phyloP scores from a whole-genome alignment of 805 yeast genomes.

The Nakazawaea populi region DNA sequence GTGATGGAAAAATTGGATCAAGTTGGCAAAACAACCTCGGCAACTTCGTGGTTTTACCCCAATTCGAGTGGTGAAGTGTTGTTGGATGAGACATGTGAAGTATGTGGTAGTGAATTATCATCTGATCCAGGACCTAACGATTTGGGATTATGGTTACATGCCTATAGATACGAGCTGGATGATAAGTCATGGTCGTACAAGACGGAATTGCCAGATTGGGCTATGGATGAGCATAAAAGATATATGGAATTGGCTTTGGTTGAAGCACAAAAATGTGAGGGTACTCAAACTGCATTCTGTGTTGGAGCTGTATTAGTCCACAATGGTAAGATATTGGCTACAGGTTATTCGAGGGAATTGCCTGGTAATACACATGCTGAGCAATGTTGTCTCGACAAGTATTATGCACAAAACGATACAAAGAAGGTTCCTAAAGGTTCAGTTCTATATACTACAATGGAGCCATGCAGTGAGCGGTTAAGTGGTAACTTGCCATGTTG shows the following conservation, averaged over 20 bases:
- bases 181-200: constrained; percentile 62
- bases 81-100: constrained; percentile 51
- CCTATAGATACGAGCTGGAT: constrained; percentile 64
- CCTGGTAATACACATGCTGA: constrained; percentile 98
- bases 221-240: constrained; percentile 46
- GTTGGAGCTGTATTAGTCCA: constrained; percentile 87
- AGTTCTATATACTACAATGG: constrained; percentile 92
- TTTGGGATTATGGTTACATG: constrained; percentile 86
- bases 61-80: constrained; percentile 61
- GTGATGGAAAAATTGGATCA: constrained; percentile 47
- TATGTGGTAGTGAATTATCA: constrained; percentile 66
- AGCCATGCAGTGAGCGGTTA: constrained; percentile 84
- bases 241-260: constrained; percentile 74
- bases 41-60: constrained; percentile 64
- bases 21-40: constrained; percentile 65
- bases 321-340: constrained; percentile 60
- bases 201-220: constrained; percentile 83
- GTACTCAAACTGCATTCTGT: constrained; percentile 79
- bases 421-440: constrained; percentile 63
- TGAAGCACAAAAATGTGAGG: constrained; percentile 76
- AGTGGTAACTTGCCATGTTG: constrained; percentile 91
- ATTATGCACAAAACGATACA: constrained; percentile 30
- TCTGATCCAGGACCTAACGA: constrained; percentile 89
- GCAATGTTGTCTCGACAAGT: constrained; percentile 85
- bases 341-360: constrained; percentile 86